Percentiles rank a stretch among this genome's conserved stretches.
Conservation (phyloP, 2,329 filamentous ascomycete species). For the Venturiaceae sp. region DNA sequence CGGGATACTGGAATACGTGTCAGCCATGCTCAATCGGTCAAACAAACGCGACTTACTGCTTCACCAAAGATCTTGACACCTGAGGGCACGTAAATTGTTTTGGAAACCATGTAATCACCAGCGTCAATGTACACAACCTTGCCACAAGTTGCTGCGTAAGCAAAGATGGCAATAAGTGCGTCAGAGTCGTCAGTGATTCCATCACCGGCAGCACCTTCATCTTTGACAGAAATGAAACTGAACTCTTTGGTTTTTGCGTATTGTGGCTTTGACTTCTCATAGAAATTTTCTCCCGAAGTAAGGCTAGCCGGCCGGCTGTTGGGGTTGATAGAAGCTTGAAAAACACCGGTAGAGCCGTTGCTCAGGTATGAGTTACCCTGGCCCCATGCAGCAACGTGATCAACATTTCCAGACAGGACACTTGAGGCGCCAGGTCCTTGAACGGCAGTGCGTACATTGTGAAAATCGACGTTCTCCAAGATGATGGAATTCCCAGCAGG, state of each 20-base stretch:
- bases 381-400: slow-evolving; percentile 60
- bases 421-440: slow-evolving; percentile 63
- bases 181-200: neutral
- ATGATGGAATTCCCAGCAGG: slow-evolving; percentile 82
- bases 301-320: slow-evolving; percentile 62
- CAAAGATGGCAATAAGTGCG: neutral
- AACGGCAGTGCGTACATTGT: slow-evolving; percentile 65
- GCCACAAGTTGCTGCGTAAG: neutral
- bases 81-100: neutral
- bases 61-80: neutral
- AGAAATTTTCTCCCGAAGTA: slow-evolving; percentile 45
- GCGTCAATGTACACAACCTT: neutral
- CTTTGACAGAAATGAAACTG: neutral
- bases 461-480: slow-evolving; percentile 62
- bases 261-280: slow-evolving; percentile 21
- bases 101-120: neutral
- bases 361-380: slow-evolving; percentile 68
- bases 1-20: slow-evolving; percentile 45
- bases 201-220: neutral
- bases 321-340: slow-evolving; percentile 42
- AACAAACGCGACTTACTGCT: neutral
- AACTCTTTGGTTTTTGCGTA: slow-evolving; percentile 40
- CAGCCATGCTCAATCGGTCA: slow-evolving; percentile 39
- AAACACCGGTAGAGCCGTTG: slow-evolving; percentile 41
- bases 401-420: slow-evolving; percentile 61